Percentiles rank a stretch among this genome's conserved stretches.
Conservation (phyloP, 768 basidiomycete species). For the Postia placenta region DNA sequence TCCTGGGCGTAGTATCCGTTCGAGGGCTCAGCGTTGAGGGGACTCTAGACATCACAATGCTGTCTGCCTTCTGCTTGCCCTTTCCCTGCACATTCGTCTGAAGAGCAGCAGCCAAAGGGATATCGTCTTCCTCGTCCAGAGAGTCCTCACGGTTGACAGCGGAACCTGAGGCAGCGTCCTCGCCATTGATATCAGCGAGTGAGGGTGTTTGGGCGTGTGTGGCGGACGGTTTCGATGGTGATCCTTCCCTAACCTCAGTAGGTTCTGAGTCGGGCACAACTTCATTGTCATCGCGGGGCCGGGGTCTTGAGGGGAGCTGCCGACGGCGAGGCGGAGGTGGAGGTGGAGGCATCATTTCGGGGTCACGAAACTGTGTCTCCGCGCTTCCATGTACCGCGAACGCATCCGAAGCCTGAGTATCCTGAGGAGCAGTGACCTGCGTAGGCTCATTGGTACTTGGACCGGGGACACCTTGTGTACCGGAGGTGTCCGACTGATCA, state of each 20-base stretch:
- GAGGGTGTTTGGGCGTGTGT: neutral
- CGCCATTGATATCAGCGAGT: too few relatives aligned
- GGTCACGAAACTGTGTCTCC: neutral
- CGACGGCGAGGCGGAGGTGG: constrained; percentile 3
- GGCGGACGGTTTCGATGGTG: neutral
- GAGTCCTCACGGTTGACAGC: neutral
- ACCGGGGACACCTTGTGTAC: neutral
- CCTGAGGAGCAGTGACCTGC: neutral
- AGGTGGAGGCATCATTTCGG: neutral
- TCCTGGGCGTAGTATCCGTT: too few relatives aligned
- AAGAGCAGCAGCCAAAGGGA: constrained; percentile 35
- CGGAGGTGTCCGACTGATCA: neutral
- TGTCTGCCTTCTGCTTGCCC: constrained; percentile 9
- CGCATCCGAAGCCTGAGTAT: constrained; percentile 20
- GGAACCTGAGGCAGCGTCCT: neutral
- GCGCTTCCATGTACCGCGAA: constrained; percentile 8
- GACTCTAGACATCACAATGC: too few relatives aligned
- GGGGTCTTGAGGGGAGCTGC: constrained; percentile 7
- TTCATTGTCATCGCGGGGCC: constrained; percentile 29
- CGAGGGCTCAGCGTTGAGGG: too few relatives aligned
- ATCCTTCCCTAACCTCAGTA: constrained; percentile 29
- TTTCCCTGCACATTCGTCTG: constrained; percentile 14
- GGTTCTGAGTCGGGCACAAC: constrained; percentile 65
- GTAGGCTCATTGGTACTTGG: neutral
- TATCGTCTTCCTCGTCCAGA: constrained; percentile 26